Percentiles rank a stretch among this genome's conserved stretches.
Conservation (phyloP, 257 asterid genomes). For the Solanum appendiculatum region DNA sequence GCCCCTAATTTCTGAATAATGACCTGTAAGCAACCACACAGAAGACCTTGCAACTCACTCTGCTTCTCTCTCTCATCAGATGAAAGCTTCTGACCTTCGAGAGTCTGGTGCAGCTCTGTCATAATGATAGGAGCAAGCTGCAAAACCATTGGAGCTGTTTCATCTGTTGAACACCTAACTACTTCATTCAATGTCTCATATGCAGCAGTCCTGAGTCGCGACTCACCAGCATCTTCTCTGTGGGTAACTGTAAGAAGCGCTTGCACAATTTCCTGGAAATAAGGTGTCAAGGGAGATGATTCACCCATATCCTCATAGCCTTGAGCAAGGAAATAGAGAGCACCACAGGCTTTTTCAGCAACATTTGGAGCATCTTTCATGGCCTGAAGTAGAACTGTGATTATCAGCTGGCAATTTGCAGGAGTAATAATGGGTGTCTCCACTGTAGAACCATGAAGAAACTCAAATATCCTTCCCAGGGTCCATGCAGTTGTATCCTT, state of each 20-base stretch:
- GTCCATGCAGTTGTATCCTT: conserved; percentile 90
- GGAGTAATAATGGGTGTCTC: conserved; percentile 61
- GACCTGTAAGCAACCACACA: conserved; percentile 79
- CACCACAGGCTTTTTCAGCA: conserved; percentile 84
- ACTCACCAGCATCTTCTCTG: conserved; percentile 81
- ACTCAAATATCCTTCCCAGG: conserved; percentile 68
- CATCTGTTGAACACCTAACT: conserved; percentile 70
- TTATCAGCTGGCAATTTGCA: conserved; percentile 59
- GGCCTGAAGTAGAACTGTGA: conserved; percentile 71
- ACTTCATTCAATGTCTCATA: conserved; percentile 84
- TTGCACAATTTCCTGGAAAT: conserved; percentile 69
- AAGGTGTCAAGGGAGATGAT: conserved; percentile 66
- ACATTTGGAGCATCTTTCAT: conserved; percentile 83
- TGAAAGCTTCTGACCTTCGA: conserved; percentile 63
- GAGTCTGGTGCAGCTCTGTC: conserved; percentile 72
- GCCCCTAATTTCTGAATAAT: conserved; percentile 69
- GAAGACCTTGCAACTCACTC: conserved; percentile 70
- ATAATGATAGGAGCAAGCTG: conserved; percentile 70
- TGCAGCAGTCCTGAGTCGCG: conserved; percentile 70
- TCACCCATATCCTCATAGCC: conserved; percentile 62
- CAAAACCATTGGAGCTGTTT: conserved; percentile 62
- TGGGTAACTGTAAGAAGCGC: conserved; percentile 62
- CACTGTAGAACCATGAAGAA: conserved; percentile 61
- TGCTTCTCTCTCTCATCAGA: conserved; percentile 77
- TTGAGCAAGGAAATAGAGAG: conserved; percentile 71